phyloP scores from a whole-genome alignment of 225 moss, liverwort and hornwort genomes.

The Marchantia paleacea region DNA sequence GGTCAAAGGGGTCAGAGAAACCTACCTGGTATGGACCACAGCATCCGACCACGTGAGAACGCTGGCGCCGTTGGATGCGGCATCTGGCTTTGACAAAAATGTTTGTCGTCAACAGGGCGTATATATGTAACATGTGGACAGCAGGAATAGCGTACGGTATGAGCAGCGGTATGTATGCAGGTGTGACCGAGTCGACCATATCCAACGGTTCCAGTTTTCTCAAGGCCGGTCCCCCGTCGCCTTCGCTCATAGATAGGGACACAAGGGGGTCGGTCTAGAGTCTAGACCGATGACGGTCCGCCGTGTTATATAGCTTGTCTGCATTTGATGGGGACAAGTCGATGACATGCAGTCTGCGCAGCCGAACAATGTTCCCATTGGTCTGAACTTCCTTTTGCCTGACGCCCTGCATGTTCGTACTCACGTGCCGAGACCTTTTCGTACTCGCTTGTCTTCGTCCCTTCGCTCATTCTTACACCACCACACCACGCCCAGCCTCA shows the following conservation, averaged over 20 bases:
- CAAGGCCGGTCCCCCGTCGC: neutral
- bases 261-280: no score
- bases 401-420: constrained; percentile 5
- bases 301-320: neutral
- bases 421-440: neutral
- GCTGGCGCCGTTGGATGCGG: neutral
- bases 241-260: no score
- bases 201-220: neutral
- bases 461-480: neutral
- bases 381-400: neutral
- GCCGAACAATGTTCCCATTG: neutral
- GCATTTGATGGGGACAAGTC: neutral
- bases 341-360: neutral
- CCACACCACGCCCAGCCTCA: no score
- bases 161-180: neutral
- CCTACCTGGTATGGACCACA: neutral
- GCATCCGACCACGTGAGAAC: neutral
- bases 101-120: neutral
- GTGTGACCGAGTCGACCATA: neutral
- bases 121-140: neutral
- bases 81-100: neutral
- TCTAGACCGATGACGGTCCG: no score
- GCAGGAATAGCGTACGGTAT: neutral
- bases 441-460: neutral
- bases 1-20: neutral